phyloP scores from a whole-genome alignment of 768 basidiomycete genomes.

The Boletus rufocinnamomeus region DNA sequence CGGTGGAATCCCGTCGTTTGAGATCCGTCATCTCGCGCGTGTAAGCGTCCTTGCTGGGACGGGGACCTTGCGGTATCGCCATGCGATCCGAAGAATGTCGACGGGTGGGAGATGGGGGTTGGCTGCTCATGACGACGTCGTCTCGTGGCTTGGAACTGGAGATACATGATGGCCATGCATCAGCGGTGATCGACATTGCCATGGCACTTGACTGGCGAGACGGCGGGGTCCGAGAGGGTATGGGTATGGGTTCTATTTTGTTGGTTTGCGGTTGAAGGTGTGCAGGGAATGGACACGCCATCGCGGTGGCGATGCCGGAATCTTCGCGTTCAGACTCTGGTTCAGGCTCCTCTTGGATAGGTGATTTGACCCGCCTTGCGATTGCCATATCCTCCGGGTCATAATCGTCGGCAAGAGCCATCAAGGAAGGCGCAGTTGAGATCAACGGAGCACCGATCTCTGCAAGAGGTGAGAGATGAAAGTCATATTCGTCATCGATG shows the following conservation, averaged over 20 bases:
- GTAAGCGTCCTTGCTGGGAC: slow-evolving; percentile 17
- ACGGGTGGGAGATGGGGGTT: slow-evolving; percentile 29
- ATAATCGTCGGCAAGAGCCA: slow-evolving; percentile 32
- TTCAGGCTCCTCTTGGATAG: slow-evolving; percentile 28
- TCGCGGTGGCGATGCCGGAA: slow-evolving; percentile 1
- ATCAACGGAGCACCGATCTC: slow-evolving; percentile 29
- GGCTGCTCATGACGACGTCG: slow-evolving; percentile 32
- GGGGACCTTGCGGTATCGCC: slow-evolving; percentile 18
- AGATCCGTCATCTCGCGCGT: slow-evolving; percentile 29
- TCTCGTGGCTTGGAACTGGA: slow-evolving; percentile 32
- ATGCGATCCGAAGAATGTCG: slow-evolving; percentile 29
- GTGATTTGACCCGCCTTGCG: slow-evolving; percentile 17
- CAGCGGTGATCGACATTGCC: slow-evolving; percentile 31
- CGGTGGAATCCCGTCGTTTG: slow-evolving; percentile 22
- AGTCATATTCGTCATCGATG: slow-evolving; percentile 29
- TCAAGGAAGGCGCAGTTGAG: slow-evolving; percentile 32
- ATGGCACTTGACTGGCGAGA: slow-evolving; percentile 31
- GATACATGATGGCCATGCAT: slow-evolving; percentile 26
- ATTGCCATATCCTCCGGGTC: slow-evolving; percentile 32
- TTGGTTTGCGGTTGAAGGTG: slow-evolving; percentile 27
- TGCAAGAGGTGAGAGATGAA: slow-evolving; percentile 35
- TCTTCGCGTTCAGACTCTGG: slow-evolving; percentile 31
- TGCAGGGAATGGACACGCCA: slow-evolving; percentile 28
- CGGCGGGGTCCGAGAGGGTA: slow-evolving; percentile 30
- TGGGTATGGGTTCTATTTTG: slow-evolving; percentile 31